Conservation (phyloP, 2,329 filamentous ascomycete genomes). For the Trichoderma oligosporum region DNA sequence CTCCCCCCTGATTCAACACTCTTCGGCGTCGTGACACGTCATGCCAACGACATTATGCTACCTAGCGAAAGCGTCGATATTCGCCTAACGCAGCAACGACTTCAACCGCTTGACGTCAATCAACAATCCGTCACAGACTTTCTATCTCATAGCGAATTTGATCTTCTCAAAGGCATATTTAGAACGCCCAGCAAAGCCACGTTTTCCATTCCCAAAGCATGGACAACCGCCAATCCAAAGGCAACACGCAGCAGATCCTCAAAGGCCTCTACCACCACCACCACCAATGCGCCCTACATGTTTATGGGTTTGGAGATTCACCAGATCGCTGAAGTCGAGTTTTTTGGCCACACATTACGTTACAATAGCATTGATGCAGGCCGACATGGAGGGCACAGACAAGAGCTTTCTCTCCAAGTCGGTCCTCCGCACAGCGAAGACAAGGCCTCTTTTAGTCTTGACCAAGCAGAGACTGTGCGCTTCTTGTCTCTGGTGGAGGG, state of each 20-base stretch:
- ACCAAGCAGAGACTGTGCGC: slow-evolving; percentile 3
- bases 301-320: slow-evolving; percentile 54
- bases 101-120: slow-evolving; percentile 39
- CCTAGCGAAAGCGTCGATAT: slow-evolving; percentile 47
- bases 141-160: slow-evolving; percentile 42
- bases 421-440: not conserved
- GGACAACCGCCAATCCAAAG: slow-evolving; percentile 17
- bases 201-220: slow-evolving; percentile 32
- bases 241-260: not conserved
- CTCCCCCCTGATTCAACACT: slow-evolving; percentile 33
- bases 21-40: slow-evolving; percentile 29
- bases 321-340: slow-evolving; percentile 42
- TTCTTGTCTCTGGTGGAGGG: slow-evolving; percentile 32
- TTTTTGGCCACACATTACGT: slow-evolving; percentile 43
- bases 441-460: not conserved
- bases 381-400: slow-evolving; percentile 47
- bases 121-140: slow-evolving; percentile 42
- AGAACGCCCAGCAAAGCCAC: slow-evolving; percentile 35
- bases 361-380: slow-evolving; percentile 53
- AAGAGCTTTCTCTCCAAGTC: slow-evolving; percentile 44
- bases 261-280: slow-evolving; percentile 22
- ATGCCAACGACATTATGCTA: slow-evolving; percentile 43
- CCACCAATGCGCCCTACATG: slow-evolving; percentile 31
- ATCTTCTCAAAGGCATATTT: slow-evolving; percentile 41
- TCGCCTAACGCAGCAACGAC: slow-evolving; percentile 38